These are phyloP conservation scores for Penicillium lagena DNA, from an alignment of 495 filamentous ascomycete genomes.

Conservation along the genomic window DNA sequence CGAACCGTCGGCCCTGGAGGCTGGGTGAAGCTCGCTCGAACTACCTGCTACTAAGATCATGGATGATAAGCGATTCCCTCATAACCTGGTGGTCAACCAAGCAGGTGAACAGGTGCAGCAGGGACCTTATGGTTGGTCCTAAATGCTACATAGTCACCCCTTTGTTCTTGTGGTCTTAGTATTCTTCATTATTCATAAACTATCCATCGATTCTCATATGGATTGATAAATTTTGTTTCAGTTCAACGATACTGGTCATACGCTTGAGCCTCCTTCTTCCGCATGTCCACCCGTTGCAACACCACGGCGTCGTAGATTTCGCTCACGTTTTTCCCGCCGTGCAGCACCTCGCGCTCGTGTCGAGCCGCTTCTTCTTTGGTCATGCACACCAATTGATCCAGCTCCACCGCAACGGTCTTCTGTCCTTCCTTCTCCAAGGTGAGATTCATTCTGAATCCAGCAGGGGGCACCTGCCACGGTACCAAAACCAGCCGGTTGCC, in stretches of 20 bases:
- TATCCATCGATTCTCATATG: too few relatives aligned
- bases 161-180: too few relatives aligned
- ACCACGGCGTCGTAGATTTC: constrained; percentile 65
- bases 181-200: too few relatives aligned
- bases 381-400: constrained; percentile 83
- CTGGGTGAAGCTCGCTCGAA: too few relatives aligned
- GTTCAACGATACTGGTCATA: constrained; percentile 42
- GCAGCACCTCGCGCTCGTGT: constrained; percentile 78
- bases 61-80: too few relatives aligned
- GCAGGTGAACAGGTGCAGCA: too few relatives aligned
- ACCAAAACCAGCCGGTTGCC: constrained; percentile 69
- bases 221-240: too few relatives aligned
- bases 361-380: constrained; percentile 86
- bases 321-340: constrained; percentile 56
- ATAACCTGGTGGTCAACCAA: too few relatives aligned
- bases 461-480: constrained; percentile 62
- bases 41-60: too few relatives aligned
- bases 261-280: constrained; percentile 54
- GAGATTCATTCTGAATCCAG: constrained; percentile 38
- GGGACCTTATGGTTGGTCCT: too few relatives aligned
- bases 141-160: too few relatives aligned
- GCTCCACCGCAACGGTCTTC: constrained; percentile 54
- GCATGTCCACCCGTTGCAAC: constrained; percentile 54
- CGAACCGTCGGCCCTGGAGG: too few relatives aligned
- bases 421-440: constrained; percentile 54